Evolutionary conservation across 768 basidiomycete species (phyloP), one percentile per base, ranked within the genome.

Genomic region (Agaricus bisporus): DNA sequence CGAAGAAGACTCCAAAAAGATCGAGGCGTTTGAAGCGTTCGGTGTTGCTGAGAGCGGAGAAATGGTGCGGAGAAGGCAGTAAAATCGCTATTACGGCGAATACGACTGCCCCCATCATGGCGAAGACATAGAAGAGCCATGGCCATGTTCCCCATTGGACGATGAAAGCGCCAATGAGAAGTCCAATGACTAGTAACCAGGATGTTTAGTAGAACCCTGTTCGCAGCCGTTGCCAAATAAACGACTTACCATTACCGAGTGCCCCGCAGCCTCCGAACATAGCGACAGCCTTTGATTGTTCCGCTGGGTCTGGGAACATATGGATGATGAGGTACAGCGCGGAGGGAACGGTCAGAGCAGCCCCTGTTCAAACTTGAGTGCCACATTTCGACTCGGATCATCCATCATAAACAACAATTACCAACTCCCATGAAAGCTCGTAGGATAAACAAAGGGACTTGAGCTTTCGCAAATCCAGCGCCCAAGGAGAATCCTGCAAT

Each of bases 391-490:
- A 7, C n/a, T n/a, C 8, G 4, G 6, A 3, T 29, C 10, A 10
- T 29, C 29, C 5, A 22, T 9, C 25, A 15, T 5, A 26, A 25
- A 2, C 22, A 22, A 22, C 14, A 59, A 62, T 48, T 38, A 72
- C 76, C 67, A 22, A 73, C 64, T 17, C 81, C 80, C 49, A 65
- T 72, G 12, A 82, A 39, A 5, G 74, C 78, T 58, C 80, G 68
- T 0, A 82, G 58, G 29, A 78, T 64, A 37, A 81, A 66, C 39
- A 82, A 62, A 0, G 62, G 66, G 49, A 78, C 70, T 57, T 76
- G 73, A 58, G 71, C 63, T 22, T 63, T 39, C 28, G 65, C 29
- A 56, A 81, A 80, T 18, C 77, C 77, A 12, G 66, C 65, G 26
- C 66, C 65, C n/a, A 79, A 55, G 10, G 73, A 71, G 18, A 77